Conservation (phyloP, 2,329 filamentous ascomycete species). For the Blastomyces percursus region DNA sequence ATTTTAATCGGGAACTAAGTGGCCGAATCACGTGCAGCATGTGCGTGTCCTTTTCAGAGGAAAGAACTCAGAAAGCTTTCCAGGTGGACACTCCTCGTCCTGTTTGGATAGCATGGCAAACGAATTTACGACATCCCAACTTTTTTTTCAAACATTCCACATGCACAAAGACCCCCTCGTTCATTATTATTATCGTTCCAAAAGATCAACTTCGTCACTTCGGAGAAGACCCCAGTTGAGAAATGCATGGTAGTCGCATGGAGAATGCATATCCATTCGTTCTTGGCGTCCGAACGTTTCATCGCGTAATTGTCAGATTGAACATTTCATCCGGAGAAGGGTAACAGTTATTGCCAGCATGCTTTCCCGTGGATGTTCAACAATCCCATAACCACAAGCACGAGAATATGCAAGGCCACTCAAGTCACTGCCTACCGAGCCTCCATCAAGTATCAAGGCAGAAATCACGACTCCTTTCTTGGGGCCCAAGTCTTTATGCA, state of each 20-base stretch:
- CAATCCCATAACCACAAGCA: no score
- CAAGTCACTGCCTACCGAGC: no score
- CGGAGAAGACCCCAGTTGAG: not conserved
- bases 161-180: not conserved
- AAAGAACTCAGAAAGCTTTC: no score
- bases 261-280: not conserved
- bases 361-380: no score
- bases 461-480: not conserved
- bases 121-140: not conserved
- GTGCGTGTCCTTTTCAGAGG: no score
- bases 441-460: not conserved
- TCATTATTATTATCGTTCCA: not conserved
- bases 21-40: not conserved
- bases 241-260: not conserved
- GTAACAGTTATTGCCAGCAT: no score
- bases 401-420: no score
- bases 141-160: not conserved
- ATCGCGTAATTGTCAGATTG: no score
- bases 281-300: not conserved
- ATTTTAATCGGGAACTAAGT: not conserved
- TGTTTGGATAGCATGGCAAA: no score
- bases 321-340: no score
- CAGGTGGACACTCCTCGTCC: no score
- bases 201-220: not conserved
- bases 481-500: not conserved